Percentiles rank a stretch among this genome's conserved stretches.
Conservation (phyloP, 768 basidiomycete genomes). For the Panaeolus papilionaceus region DNA sequence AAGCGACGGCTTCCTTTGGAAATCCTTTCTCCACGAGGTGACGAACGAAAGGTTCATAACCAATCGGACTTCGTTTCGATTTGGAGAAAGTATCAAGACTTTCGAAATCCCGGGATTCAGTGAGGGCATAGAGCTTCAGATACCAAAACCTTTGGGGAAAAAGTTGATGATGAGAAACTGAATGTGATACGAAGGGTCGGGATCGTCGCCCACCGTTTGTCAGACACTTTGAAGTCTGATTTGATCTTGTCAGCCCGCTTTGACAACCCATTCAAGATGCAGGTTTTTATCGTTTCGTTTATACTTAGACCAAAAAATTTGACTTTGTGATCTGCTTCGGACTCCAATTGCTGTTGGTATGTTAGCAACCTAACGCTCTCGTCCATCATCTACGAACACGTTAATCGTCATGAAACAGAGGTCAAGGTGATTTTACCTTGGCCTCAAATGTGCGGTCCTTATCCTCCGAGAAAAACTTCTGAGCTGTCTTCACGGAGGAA, state of each 20-base stretch:
- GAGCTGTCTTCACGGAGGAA: constrained; percentile 76
- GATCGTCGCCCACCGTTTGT: constrained; percentile 74
- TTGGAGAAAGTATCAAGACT: constrained; percentile 85
- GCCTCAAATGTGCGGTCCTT: constrained; percentile 92
- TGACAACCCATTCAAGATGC: constrained; percentile 77
- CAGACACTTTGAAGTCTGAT: constrained; percentile 91
- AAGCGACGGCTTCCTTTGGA: constrained; percentile 75
- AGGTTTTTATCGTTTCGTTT: constrained; percentile 84
- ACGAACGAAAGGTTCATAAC: constrained; percentile 90
- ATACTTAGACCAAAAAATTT: constrained; percentile 84
- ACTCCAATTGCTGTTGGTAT: constrained; percentile 87
- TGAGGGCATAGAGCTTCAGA: constrained; percentile 85
- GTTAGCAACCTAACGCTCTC: constrained; percentile 80
- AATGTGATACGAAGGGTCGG: neutral
- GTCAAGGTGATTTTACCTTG: constrained; percentile 55
- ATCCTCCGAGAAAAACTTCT: constrained; percentile 95
- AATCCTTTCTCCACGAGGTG: constrained; percentile 80
- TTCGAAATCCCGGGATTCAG: constrained; percentile 83
- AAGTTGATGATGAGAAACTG: neutral
- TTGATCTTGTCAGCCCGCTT: constrained; percentile 92
- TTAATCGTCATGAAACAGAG: neutral
- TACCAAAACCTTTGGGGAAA: constrained; percentile 82
- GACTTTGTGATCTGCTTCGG: constrained; percentile 80
- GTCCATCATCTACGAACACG: constrained; percentile 78
- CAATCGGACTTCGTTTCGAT: constrained; percentile 91